A percentile compares a stretch with the other conserved stretches of the same genome.
phyloP scores from a whole-genome alignment of 371 early-diverging fungal genomes.

The Mortierella sp. region DNA sequence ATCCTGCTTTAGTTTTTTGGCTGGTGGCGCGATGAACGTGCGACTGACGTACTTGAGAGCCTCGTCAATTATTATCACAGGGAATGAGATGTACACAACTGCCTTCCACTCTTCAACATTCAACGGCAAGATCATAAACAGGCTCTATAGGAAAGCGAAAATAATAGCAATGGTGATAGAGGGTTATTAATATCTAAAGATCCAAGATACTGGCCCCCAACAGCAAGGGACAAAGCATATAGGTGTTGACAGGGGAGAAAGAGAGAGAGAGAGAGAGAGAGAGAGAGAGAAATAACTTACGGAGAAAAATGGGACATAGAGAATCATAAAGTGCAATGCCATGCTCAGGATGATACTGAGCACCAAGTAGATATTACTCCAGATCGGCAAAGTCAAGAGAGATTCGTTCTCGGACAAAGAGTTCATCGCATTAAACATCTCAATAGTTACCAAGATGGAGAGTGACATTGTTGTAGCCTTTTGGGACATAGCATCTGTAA shows the following conservation, averaged over 20 bases:
- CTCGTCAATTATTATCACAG: slow-evolving; percentile 95
- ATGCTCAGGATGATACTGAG: slow-evolving; percentile 89
- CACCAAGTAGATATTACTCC: slow-evolving; percentile 91
- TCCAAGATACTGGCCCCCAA: background rate
- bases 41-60: slow-evolving; percentile 87
- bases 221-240: background rate
- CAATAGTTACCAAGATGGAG: slow-evolving; percentile 94
- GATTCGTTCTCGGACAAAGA: slow-evolving; percentile 93
- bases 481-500: slow-evolving; percentile 79
- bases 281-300: slow-evolving; percentile 52
- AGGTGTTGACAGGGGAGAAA: background rate
- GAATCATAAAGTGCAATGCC: slow-evolving; percentile 93
- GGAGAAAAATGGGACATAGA: slow-evolving; percentile 86
- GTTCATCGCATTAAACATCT: slow-evolving; percentile 98
- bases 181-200: background rate
- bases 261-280: background rate
- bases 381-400: slow-evolving; percentile 89
- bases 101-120: slow-evolving; percentile 92
- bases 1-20: slow-evolving; percentile 55
- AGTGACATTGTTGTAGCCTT: slow-evolving; percentile 96
- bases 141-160: slow-evolving; percentile 54
- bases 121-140: slow-evolving; percentile 91
- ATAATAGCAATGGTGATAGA: background rate
- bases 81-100: slow-evolving; percentile 88
- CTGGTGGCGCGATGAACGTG: slow-evolving; percentile 65